Evolutionary conservation across 768 basidiomycete genomes (phyloP).

Genomic region (Hemileccinum impolitum): DNA sequence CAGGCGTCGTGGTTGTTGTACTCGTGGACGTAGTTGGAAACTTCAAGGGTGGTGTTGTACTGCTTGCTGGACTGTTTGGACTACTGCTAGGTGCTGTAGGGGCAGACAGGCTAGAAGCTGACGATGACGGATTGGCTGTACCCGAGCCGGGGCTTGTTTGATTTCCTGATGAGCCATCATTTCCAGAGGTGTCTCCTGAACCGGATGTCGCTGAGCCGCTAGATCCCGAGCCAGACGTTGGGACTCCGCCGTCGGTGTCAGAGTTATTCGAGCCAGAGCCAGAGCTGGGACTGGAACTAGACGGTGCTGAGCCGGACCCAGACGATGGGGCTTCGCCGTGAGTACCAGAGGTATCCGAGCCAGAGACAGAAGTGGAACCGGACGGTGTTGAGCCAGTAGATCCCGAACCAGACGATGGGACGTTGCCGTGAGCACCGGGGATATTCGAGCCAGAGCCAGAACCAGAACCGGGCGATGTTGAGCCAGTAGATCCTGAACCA

Average conservation of each 20-base stretch:
- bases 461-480: neutral
- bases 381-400: neutral
- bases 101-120: neutral
- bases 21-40: neutral
- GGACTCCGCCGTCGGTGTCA: neutral
- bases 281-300: neutral
- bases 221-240: neutral
- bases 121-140: too few species aligned
- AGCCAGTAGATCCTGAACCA: neutral
- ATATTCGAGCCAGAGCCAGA: neutral
- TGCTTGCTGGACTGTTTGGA: neutral
- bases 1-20: neutral
- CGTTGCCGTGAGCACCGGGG: neutral
- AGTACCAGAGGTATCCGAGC: neutral
- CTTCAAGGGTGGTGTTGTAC: neutral
- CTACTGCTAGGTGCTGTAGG: neutral
- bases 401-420: neutral
- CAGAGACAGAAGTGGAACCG: neutral
- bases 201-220: neutral
- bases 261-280: neutral
- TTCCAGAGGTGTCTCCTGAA: neutral
- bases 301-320: neutral
- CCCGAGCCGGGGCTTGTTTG: too few species aligned
- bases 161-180: too few species aligned
- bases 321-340: neutral